Evolutionary conservation across 2,329 filamentous ascomycete species (phyloP).

Genomic region (Clonostachys solani): DNA sequence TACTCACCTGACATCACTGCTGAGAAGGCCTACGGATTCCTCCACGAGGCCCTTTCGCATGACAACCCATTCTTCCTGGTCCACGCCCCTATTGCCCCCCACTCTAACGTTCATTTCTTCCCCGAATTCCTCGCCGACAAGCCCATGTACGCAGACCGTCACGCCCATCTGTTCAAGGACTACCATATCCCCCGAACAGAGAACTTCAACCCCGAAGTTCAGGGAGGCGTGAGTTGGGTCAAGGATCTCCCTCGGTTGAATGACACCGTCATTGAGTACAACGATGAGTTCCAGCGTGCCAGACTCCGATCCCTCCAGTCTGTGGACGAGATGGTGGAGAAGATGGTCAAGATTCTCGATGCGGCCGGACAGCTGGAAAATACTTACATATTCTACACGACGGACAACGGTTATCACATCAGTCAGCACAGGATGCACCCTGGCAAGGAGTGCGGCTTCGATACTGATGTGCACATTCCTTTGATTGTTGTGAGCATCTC

Average conservation of each 20-base stretch:
- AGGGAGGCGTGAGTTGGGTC: conserved; percentile 39
- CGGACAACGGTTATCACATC: conserved; percentile 51
- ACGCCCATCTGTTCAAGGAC: conserved; percentile 55
- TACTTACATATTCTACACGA: conserved; percentile 46
- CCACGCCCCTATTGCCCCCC: conserved; percentile 38
- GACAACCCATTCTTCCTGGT: conserved; percentile 50
- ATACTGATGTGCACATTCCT: conserved; percentile 48
- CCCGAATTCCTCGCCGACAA: not conserved
- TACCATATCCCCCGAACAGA: conserved; percentile 56
- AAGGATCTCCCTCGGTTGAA: conserved; percentile 24
- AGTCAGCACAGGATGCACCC: conserved; percentile 46
- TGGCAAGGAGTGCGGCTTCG: conserved; percentile 46
- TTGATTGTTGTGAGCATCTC: conserved; percentile 26
- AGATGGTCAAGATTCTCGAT: conserved; percentile 23
- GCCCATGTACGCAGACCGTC: conserved; percentile 37
- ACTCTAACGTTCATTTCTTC: conserved; percentile 21
- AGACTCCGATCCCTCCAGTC: conserved; percentile 35
- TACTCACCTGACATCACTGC: conserved; percentile 50
- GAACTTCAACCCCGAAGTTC: conserved; percentile 56
- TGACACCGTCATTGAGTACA: conserved; percentile 21
- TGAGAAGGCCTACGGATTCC: conserved; percentile 43
- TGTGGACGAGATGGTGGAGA: conserved; percentile 38
- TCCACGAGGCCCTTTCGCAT: conserved; percentile 42
- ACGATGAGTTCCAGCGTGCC: conserved; percentile 31
- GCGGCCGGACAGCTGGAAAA: conserved; percentile 23